phyloP scores from a whole-genome alignment of 768 basidiomycete genomes.

The Auricularia sp. region DNA sequence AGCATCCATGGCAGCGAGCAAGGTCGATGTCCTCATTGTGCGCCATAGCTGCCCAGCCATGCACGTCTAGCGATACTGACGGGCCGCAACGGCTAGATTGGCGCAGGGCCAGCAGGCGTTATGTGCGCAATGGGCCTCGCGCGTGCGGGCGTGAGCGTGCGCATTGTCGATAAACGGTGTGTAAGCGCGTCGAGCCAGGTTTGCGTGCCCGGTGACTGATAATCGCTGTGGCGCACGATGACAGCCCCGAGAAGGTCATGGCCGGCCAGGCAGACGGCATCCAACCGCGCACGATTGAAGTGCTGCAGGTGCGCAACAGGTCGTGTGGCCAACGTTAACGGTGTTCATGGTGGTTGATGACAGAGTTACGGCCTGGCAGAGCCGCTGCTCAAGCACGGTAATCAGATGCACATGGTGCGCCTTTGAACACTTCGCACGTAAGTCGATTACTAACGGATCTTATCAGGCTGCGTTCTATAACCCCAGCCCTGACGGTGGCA shows the following conservation, averaged over 20 bases:
- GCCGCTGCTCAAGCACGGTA: slow-evolving; percentile 49
- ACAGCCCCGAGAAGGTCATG: slow-evolving; percentile 36
- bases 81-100: not conserved
- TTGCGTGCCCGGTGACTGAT: not conserved
- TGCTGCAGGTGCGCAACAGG: slow-evolving; percentile 32
- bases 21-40: slow-evolving; percentile 1
- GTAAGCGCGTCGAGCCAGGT: not conserved
- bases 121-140: slow-evolving; percentile 61
- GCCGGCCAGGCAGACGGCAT: slow-evolving; percentile 49
- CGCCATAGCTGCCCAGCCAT: not conserved
- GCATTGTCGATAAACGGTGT: slow-evolving; percentile 50
- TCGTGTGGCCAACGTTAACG: not conserved
- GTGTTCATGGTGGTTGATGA: not conserved
- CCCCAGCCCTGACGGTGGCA: slow-evolving; percentile 46
- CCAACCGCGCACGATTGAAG: slow-evolving; percentile 44
- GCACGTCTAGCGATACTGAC: not conserved
- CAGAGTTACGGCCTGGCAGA: slow-evolving; percentile 74
- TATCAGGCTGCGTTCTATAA: slow-evolving; percentile 60
- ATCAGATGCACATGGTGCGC: slow-evolving; percentile 52
- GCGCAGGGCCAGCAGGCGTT: slow-evolving; percentile 33
- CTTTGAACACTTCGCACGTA: slow-evolving; percentile 29
- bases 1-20: not conserved
- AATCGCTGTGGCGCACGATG: not conserved
- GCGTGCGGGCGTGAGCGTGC: slow-evolving; percentile 44
- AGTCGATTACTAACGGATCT: not conserved